phyloP scores from a whole-genome alignment of 169 alveolate species.

The Plasmodium fragile region DNA sequence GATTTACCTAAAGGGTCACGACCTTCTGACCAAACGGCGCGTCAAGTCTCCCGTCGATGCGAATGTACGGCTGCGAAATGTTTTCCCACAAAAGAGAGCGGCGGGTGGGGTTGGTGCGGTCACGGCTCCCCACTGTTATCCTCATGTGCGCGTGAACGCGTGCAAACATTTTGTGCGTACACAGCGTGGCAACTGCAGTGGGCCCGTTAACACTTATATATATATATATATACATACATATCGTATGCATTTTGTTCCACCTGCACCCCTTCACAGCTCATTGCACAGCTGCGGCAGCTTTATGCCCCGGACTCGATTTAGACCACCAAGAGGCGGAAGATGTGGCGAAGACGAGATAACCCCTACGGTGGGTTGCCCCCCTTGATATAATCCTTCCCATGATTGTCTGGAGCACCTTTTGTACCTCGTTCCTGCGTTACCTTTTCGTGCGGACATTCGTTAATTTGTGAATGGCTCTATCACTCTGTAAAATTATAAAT shows the following conservation, averaged over 20 bases:
- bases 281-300: conserved; percentile 60
- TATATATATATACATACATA: not conserved
- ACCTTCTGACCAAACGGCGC: conserved; percentile 22
- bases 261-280: conserved; percentile 46
- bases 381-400: not conserved
- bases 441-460: not conserved
- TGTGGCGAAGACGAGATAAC: not conserved
- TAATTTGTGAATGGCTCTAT: not conserved
- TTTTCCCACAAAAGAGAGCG: not conserved
- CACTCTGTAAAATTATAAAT: not conserved
- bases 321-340: not conserved
- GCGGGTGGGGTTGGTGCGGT: not conserved
- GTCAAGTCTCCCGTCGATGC: conserved; percentile 63
- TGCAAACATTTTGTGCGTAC: not conserved
- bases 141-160: not conserved
- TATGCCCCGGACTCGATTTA: conserved; percentile 73
- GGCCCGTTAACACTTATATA: not conserved
- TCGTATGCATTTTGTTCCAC: not conserved
- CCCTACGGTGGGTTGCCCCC: not conserved
- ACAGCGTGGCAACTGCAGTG: not conserved
- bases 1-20: conserved; percentile 38
- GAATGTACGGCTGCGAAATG: conserved; percentile 3
- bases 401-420: not conserved
- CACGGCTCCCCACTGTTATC: not conserved
- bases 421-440: not conserved